Conservation (phyloP, 176 grass and related monocot species). For the Secale cereale region DNA sequence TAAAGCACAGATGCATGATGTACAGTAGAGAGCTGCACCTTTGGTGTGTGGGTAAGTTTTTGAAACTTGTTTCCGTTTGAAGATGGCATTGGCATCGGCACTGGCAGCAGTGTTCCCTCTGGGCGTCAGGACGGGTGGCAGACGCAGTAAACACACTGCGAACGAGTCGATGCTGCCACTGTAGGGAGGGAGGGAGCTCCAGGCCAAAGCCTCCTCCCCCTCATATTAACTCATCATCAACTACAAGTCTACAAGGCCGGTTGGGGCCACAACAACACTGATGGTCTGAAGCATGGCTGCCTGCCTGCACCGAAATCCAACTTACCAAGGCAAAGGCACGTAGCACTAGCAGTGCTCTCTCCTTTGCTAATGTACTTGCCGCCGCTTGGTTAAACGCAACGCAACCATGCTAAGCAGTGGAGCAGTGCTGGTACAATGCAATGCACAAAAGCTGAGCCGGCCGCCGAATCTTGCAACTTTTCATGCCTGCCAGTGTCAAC, state of each 20-base stretch:
- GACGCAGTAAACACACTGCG: neutral
- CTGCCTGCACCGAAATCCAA: neutral
- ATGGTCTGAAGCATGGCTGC: neutral
- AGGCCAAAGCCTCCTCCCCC: neutral
- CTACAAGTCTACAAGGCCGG: neutral
- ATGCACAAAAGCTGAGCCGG: neutral
- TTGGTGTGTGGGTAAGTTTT: neutral
- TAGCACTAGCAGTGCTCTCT: neutral
- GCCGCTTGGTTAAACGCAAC: neutral
- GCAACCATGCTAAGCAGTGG: neutral
- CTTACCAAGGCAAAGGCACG: neutral
- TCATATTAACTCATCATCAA: slow-evolving; percentile 16
- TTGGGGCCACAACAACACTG: neutral
- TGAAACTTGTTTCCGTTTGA: neutral
- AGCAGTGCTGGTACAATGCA: neutral
- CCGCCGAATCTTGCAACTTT: neutral
- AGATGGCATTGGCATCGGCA: neutral
- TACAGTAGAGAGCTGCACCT: neutral
- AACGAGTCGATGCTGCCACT: neutral
- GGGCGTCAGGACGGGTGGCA: neutral
- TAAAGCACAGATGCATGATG: neutral
- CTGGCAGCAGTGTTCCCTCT: neutral
- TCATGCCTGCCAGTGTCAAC: neutral
- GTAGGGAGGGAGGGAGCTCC: neutral
- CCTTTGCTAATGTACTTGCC: neutral